Evolutionary conservation across 2,329 filamentous ascomycete species (phyloP).

Genomic region (Fusarium sp.): DNA sequence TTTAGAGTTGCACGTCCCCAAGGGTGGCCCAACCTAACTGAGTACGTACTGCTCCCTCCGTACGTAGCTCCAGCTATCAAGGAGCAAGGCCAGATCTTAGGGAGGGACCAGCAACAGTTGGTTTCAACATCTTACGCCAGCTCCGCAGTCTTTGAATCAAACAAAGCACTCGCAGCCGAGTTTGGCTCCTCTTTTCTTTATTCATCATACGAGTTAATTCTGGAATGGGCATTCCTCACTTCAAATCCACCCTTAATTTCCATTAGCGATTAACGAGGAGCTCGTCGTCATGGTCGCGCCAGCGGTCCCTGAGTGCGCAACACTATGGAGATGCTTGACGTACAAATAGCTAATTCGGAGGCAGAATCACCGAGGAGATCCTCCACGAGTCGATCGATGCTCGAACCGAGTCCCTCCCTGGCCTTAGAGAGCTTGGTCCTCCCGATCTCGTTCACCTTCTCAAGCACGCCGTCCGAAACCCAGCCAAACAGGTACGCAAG

Average conservation of each 20-base stretch:
- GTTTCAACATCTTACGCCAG: slow-evolving; percentile 38
- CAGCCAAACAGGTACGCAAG: slow-evolving; percentile 66
- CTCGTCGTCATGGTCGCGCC: slow-evolving; percentile 75
- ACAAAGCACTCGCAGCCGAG: slow-evolving; percentile 27
- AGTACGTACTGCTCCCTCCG: slow-evolving; percentile 9
- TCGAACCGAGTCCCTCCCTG: slow-evolving; percentile 87
- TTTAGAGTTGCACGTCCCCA: slow-evolving; percentile 35
- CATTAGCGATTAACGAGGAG: slow-evolving; percentile 30
- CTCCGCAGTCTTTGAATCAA: slow-evolving; percentile 36
- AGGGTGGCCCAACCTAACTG: slow-evolving; percentile 34
- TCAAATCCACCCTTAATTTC: slow-evolving; percentile 2
- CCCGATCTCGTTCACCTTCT: slow-evolving; percentile 96
- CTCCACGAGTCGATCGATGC: slow-evolving; percentile 92
- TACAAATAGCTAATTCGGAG: slow-evolving; percentile 41
- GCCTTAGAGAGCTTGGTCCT: slow-evolving; percentile 91
- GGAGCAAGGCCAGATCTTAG: slow-evolving; percentile 48
- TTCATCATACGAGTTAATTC: slow-evolving; percentile 9
- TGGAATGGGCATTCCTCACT: slow-evolving; percentile 7
- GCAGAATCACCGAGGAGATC: slow-evolving; percentile 92
- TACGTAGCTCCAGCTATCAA: slow-evolving; percentile 47
- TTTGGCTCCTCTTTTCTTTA: slow-evolving; percentile 3
- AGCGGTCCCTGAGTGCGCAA: slow-evolving; percentile 78
- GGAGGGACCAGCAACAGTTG: slow-evolving; percentile 46
- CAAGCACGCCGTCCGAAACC: slow-evolving; percentile 75
- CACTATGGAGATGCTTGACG: slow-evolving; percentile 14